phyloP scores from a whole-genome alignment of 306 rosid species.

The barrel medic (Medicago truncatula) region MtrunA17r5.0-ANR NC_053044.1:33819001-33819500 shows the following conservation, averaged over 20 bases:
- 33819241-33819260: not conserved
- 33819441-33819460: conserved; percentile 87
- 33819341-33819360: not conserved
- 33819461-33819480: conserved; percentile 77
- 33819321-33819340: conserved; percentile 1
- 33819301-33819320: not conserved
- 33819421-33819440: conserved; percentile 65
- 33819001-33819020: conserved; percentile 9
- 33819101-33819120: not conserved
- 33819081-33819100: not conserved
- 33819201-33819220: not conserved
- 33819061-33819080: not conserved
- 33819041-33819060: conserved; percentile 7
- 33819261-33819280: not conserved
- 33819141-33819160: not conserved
- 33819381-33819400: not conserved
- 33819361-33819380: no score
- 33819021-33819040: not conserved
- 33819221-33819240: not conserved
- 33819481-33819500: conserved; percentile 81
- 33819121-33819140: not conserved
- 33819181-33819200: not conserved
- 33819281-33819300: conserved; percentile 15
- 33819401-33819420: conserved; percentile 26
- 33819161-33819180: not conserved